These are phyloP conservation scores for Alloascoidea hylecoeti DNA, from an alignment of 805 yeast species.

Conservation along the genomic window DNA sequence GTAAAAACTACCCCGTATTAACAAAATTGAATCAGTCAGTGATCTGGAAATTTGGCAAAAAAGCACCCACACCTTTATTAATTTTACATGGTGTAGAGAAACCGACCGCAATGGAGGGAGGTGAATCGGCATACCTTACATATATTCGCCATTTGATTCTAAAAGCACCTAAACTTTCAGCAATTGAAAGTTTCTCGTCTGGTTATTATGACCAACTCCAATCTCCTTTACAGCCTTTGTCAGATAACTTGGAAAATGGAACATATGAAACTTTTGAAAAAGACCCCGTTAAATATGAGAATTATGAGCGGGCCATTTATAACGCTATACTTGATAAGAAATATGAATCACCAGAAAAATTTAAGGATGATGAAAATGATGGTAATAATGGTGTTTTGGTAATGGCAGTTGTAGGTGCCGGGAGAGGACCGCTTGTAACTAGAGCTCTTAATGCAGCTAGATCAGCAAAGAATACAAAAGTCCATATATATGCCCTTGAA, in stretches of 20 bases:
- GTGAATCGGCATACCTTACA: constrained; percentile 24
- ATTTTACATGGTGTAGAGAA: constrained; percentile 42
- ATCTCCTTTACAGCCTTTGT: constrained; percentile 64
- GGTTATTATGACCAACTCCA: constrained; percentile 30
- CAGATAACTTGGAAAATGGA: constrained; percentile 36
- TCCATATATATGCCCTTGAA: constrained; percentile 48
- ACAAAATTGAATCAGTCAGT: constrained; percentile 40
- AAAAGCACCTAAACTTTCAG: constrained; percentile 16
- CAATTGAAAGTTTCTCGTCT: constrained; percentile 18
- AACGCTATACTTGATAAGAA: constrained; percentile 29
- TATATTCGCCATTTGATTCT: constrained; percentile 28
- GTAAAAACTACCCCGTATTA: constrained; percentile 50
- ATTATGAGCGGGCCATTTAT: constrained; percentile 51
- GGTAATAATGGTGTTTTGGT: constrained; percentile 8
- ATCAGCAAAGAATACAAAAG: constrained; percentile 12
- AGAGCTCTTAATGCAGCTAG: constrained; percentile 28
- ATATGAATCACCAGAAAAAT: constrained; percentile 3
- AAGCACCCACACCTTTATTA: constrained; percentile 24
- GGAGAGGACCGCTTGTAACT: constrained; percentile 71
- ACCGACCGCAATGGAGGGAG: constrained; percentile 16
- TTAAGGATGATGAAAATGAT: constrained; percentile 9
- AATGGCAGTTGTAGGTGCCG: constrained; percentile 71
- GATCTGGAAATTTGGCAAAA: constrained; percentile 28
- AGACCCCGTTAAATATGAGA: constrained; percentile 54
- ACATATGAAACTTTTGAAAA: constrained; percentile 61